phyloP scores from a whole-genome alignment of 805 yeast species.

The Sugiyamaella smithiae region DNA sequence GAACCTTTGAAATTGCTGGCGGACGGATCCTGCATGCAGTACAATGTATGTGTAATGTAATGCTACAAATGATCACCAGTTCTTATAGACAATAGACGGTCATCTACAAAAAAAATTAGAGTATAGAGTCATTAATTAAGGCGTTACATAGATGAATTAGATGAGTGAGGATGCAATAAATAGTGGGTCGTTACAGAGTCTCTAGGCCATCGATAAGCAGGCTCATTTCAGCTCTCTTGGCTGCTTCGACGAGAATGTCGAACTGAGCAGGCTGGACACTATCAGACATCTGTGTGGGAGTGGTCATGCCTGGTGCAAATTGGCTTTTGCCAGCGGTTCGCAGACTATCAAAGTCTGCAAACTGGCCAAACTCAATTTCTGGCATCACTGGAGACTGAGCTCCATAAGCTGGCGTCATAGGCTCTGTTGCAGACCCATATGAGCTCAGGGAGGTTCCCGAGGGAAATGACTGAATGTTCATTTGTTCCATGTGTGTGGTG shows the following conservation, averaged over 20 bases:
- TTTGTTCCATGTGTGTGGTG: background rate
- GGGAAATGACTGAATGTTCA: constrained; percentile 3
- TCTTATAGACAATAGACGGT: no score
- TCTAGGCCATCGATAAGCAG: constrained; percentile 29
- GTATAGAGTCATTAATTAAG: no score
- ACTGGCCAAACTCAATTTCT: background rate
- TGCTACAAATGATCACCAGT: no score
- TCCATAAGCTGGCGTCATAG: background rate
- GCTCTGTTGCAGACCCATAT: background rate
- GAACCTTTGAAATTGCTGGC: no score
- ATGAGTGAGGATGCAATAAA: constrained; percentile 2
- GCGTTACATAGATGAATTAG: no score
- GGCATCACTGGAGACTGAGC: background rate
- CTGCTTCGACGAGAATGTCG: constrained; percentile 34
- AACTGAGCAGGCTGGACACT: constrained; percentile 8
- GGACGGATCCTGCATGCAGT: no score
- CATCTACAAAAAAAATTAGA: no score
- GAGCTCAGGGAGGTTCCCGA: constrained; percentile 3
- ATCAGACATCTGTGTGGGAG: constrained; percentile 3
- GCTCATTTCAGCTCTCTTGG: constrained; percentile 34
- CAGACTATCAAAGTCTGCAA: background rate
- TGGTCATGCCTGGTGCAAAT: constrained; percentile 10
- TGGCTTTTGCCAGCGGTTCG: background rate
- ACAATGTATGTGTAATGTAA: no score
- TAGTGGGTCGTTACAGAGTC: constrained; percentile 9